Percentiles rank a stretch among this genome's conserved stretches.
phyloP scores from a whole-genome alignment of 192 early-diverging fungal species.

The Coemansia sp. region DNA sequence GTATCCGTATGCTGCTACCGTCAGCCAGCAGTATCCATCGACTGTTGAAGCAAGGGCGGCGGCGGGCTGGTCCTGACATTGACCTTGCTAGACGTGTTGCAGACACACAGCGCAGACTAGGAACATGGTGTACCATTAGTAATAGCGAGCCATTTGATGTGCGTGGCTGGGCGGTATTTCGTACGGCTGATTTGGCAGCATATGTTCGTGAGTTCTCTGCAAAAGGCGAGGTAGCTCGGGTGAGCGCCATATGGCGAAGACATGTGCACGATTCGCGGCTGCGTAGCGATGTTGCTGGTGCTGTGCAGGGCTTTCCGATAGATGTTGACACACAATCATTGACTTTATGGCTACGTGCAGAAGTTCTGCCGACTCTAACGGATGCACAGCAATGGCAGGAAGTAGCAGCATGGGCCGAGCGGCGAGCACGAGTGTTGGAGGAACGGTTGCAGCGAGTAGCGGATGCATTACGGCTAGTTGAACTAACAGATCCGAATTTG shows the following conservation, averaged over 20 bases:
- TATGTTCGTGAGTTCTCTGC: slow-evolving; percentile 40
- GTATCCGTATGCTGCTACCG: slow-evolving; percentile 13
- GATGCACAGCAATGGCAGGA: slow-evolving; percentile 20
- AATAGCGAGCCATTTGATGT: slow-evolving; percentile 18
- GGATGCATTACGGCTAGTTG: slow-evolving; percentile 51
- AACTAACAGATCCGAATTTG: slow-evolving; percentile 34
- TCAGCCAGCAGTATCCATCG: slow-evolving; percentile 13
- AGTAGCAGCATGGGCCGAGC: slow-evolving; percentile 57
- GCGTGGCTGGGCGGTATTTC: slow-evolving; percentile 54
- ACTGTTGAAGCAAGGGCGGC: slow-evolving; percentile 27
- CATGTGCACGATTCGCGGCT: slow-evolving; percentile 50
- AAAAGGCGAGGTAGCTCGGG: slow-evolving; percentile 45
- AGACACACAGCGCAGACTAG: slow-evolving; percentile 32
- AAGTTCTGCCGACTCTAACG: slow-evolving; percentile 54
- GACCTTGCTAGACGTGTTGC: slow-evolving; percentile 3
- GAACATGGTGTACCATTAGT: slow-evolving; percentile 40
- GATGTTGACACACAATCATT: slow-evolving; percentile 15
- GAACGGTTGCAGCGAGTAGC: slow-evolving; percentile 30
- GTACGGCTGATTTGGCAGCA: slow-evolving; percentile 43
- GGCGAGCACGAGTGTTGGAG: slow-evolving; percentile 56
- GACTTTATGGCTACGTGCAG: slow-evolving; percentile 53
- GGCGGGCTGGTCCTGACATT: slow-evolving; percentile 1
- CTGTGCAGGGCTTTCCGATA: slow-evolving; percentile 53
- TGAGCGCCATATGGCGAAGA: slow-evolving; percentile 56
- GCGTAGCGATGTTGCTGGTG: slow-evolving; percentile 37